Conservation (phyloP, 2,329 filamentous ascomycete genomes). For the Exophiala sideris region DNA sequence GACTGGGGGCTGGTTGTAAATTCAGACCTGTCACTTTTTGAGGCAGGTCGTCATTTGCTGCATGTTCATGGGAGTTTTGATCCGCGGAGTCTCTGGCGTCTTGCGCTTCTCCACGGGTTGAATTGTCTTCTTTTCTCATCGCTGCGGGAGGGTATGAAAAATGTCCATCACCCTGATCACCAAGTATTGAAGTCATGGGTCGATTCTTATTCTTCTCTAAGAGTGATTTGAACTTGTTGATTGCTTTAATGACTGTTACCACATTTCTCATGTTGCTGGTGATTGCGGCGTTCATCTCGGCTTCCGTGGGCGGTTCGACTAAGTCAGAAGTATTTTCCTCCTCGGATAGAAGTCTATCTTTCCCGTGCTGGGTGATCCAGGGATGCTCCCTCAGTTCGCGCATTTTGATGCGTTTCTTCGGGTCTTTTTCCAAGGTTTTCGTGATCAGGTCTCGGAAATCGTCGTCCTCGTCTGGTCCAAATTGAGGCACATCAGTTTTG, state of each 20-base stretch:
- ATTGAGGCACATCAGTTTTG: slow-evolving; percentile 61
- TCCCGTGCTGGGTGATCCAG: slow-evolving; percentile 83
- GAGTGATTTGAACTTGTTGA: slow-evolving; percentile 79
- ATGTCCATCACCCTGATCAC: slow-evolving; percentile 50
- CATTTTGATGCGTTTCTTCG: slow-evolving; percentile 78
- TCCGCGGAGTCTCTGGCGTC: neutral
- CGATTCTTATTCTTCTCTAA: slow-evolving; percentile 55
- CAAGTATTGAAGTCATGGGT: slow-evolving; percentile 58
- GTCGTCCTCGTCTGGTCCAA: slow-evolving; percentile 63
- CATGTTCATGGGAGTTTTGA: slow-evolving; percentile 41
- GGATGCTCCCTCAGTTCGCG: slow-evolving; percentile 74
- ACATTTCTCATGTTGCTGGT: slow-evolving; percentile 85
- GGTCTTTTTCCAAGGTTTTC: slow-evolving; percentile 78
- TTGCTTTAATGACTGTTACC: slow-evolving; percentile 79
- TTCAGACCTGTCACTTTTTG: slow-evolving; percentile 8
- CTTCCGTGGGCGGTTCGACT: slow-evolving; percentile 79
- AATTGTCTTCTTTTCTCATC: slow-evolving; percentile 40
- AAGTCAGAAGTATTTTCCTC: slow-evolving; percentile 83
- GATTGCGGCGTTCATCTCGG: slow-evolving; percentile 86
- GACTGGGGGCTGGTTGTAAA: slow-evolving; percentile 12
- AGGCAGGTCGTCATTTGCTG: slow-evolving; percentile 55
- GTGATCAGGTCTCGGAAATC: slow-evolving; percentile 72
- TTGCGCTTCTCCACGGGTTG: slow-evolving; percentile 14
- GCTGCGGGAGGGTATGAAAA: slow-evolving; percentile 57
- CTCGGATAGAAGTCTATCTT: slow-evolving; percentile 71